These are phyloP conservation scores for Xylaria sp. DNA, from an alignment of 2,329 filamentous ascomycete genomes.

Conservation along the genomic window DNA sequence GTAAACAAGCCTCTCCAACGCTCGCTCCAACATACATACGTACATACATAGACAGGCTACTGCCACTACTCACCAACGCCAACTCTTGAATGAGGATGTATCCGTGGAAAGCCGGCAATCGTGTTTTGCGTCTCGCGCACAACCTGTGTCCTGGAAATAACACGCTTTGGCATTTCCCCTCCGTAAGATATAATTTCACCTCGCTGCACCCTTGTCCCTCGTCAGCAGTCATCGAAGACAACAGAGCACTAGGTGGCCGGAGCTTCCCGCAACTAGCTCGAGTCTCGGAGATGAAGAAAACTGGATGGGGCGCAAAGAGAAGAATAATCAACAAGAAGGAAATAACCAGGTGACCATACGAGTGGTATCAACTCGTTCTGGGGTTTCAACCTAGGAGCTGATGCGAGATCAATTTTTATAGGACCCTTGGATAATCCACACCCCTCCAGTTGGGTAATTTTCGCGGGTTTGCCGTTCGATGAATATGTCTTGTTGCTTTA, in stretches of 20 bases:
- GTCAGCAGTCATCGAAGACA: neutral
- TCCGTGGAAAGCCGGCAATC: neutral
- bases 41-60: neutral
- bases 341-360: neutral
- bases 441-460: neutral
- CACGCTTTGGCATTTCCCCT: neutral
- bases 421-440: neutral
- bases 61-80: neutral
- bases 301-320: neutral
- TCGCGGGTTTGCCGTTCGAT: too few relatives aligned
- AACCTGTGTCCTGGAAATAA: neutral
- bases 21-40: neutral
- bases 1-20: conserved; percentile 3
- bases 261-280: conserved; percentile 10
- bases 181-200: neutral
- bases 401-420: neutral
- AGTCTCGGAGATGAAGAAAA: conserved; percentile 26
- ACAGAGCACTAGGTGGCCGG: neutral
- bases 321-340: neutral
- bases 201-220: neutral
- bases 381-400: neutral
- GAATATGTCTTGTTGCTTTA: too few relatives aligned
- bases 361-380: neutral
- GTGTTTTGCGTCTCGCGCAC: neutral
- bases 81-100: neutral